phyloP scores from a whole-genome alignment of 306 rosid genomes.

The Lithocarpus polystachyus region DNA sequence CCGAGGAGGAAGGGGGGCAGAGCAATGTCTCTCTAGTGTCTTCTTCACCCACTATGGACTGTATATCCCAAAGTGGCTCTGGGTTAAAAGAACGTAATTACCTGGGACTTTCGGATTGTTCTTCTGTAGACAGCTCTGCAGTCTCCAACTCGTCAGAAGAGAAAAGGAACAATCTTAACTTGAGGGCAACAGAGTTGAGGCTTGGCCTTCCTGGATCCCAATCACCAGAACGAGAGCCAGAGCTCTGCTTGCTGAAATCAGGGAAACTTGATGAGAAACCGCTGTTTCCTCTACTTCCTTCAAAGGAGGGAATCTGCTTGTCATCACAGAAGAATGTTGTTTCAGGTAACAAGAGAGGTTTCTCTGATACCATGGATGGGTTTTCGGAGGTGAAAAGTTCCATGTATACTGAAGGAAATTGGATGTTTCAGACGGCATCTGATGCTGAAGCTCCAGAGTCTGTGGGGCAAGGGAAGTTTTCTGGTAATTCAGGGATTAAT shows the following conservation, averaged over 20 bases:
- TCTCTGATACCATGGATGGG: conserved; percentile 77
- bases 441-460: conserved; percentile 35
- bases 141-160: conserved; percentile 59
- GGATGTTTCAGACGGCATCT: conserved; percentile 31
- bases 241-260: conserved; percentile 38
- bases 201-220: conserved; percentile 95
- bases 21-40: conserved; percentile 43
- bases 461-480: conserved; percentile 63
- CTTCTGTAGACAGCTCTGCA: conserved; percentile 83
- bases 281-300: conserved; percentile 78
- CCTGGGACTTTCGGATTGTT: conserved; percentile 83
- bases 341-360: conserved; percentile 87
- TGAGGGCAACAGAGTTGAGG: conserved; percentile 87
- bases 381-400: conserved; percentile 55
- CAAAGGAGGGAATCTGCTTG: conserved; percentile 64
- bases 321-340: conserved; percentile 53
- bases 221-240: conserved; percentile 66
- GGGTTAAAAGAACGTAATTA: conserved; percentile 81
- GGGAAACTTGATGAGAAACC: conserved; percentile 73
- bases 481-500: conserved; percentile 50
- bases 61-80: conserved; percentile 52
- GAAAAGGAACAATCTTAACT: conserved; percentile 63
- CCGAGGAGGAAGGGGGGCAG: conserved; percentile 73
- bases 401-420: conserved; percentile 30
- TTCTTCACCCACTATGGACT: conserved; percentile 54